phyloP scores from a whole-genome alignment of 306 rosid species.

The Carpinus viminea region DNA sequence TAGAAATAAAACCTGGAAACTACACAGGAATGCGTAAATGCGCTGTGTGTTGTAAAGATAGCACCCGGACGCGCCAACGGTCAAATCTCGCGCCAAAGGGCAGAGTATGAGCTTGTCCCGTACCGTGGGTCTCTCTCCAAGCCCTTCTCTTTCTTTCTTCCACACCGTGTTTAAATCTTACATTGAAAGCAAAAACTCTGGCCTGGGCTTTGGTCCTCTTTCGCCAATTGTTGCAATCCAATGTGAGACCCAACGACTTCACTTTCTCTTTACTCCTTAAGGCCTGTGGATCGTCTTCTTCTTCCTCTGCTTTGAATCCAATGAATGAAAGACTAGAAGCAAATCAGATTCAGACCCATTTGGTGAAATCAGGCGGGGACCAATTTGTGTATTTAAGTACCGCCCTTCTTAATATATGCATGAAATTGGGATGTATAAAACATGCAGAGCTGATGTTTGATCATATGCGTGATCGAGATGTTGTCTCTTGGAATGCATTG shows the following conservation, averaged over 20 bases:
- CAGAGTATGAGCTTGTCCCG: constrained; percentile 43
- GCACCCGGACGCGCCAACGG: neutral
- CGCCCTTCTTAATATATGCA: constrained; percentile 49
- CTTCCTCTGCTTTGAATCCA: constrained; percentile 22
- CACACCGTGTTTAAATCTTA: constrained; percentile 46
- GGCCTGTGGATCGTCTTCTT: constrained; percentile 41
- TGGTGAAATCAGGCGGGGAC: constrained; percentile 43
- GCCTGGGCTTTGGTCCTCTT: constrained; percentile 30
- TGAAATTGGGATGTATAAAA: constrained; percentile 51
- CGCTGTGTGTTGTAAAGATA: neutral
- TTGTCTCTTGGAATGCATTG: constrained; percentile 74
- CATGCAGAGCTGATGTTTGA: constrained; percentile 64
- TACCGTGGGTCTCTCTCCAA: constrained; percentile 30
- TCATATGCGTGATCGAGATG: constrained; percentile 58
- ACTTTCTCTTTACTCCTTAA: constrained; percentile 66
- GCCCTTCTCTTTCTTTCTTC: constrained; percentile 37
- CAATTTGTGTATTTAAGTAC: constrained; percentile 57
- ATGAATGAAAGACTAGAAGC: constrained; percentile 29
- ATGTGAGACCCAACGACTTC: constrained; percentile 40
- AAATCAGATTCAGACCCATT: constrained; percentile 56
- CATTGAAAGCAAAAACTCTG: constrained; percentile 28
- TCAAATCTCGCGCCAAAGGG: constrained; percentile 15
- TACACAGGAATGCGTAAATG: neutral
- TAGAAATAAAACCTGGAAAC: too few relatives aligned
- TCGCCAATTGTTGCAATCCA: constrained; percentile 43